Evolutionary conservation across 2,329 filamentous ascomycete genomes (phyloP), one percentile per base, ranked within the genome.

Genomic region (Elsinoe necatrix): DNA sequence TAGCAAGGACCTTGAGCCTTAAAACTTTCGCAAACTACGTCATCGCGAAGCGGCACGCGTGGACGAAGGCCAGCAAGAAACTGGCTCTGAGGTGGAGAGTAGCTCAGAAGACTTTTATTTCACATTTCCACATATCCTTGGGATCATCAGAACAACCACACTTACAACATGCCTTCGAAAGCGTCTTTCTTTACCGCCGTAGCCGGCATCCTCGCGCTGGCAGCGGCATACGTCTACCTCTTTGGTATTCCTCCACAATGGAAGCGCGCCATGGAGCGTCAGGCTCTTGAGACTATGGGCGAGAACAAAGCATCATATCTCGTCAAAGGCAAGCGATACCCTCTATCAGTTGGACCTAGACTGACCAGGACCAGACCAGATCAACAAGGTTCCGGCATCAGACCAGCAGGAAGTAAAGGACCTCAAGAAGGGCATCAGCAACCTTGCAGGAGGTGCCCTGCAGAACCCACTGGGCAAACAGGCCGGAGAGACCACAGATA

Each of bases 261-360:
- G 57, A 77, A 77, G 66, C 72, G 73, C 56, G 68, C 72, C 60
- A 65, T 77, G 59, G 73, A 78, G 61, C 67, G 71, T 27, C 67
- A 72, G 56, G 75, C 74, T 3, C 67, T 78, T 37, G 67, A 75
- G 61, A 75, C 74, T n/a, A 77, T 78, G 74, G 75, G 75, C 58
- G 75, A 78, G 63, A 78, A 78, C 67, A 77, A 77, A 63, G 65
- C 67, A 7, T 68, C 66, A 8, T 68, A 68, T 55, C 50, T 69
- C 54, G 61, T 67, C 34, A 69, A 70, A 54, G 61, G 59, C 57
- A 39, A 16, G 56, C 16, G 9, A 6, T 9, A 21, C 14, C 11
- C 12, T 18, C 39, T 29, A 7, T 14, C 29, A 16, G 3, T 9
- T 29, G 20, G 3, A 12, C 2, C 7, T 11, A 8, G 4, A 23